Evolutionary conservation across 139 green algal genomes (phyloP).

Genomic region (Volvox reticuliferus): DNA sequence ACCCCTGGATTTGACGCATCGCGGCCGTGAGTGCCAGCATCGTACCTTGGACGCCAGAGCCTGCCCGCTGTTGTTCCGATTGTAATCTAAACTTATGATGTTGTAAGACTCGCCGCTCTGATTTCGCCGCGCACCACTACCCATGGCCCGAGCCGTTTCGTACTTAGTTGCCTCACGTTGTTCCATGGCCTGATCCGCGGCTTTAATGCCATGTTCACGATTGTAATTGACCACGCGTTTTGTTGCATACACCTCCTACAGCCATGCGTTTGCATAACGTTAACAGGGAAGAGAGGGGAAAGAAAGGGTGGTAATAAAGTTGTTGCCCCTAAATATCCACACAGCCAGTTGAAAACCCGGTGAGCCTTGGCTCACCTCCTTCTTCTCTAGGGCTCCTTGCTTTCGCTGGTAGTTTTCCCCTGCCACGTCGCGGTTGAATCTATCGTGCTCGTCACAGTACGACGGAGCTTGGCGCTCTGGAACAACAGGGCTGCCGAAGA

Average conservation of each 20-base stretch:
- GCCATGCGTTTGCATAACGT: not conserved
- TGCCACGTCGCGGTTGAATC: conserved; percentile 56
- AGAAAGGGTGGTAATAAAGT: no score
- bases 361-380: conserved; percentile 1
- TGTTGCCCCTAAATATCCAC: no score
- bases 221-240: conserved; percentile 47
- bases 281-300: no score
- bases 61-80: conserved; percentile 36
- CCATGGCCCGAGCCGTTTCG: conserved; percentile 4
- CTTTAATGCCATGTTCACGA: conserved; percentile 38
- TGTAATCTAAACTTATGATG: conserved; percentile 63
- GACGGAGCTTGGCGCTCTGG: conserved; percentile 34
- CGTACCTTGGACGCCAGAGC: conserved; percentile 54
- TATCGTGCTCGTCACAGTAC: conserved; percentile 37
- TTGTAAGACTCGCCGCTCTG: conserved; percentile 56
- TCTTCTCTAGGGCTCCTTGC: conserved; percentile 25
- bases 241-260: conserved; percentile 49
- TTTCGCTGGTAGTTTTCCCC: conserved; percentile 48
- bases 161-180: not conserved
- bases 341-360: no score
- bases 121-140: conserved; percentile 46
- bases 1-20: no score
- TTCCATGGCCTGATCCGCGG: conserved; percentile 12
- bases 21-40: not conserved
- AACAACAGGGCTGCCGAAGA: conserved; percentile 30